These are phyloP conservation scores for Coemansia asiatica DNA, from an alignment of 192 early-diverging fungal genomes.

Conservation along the genomic window DNA sequence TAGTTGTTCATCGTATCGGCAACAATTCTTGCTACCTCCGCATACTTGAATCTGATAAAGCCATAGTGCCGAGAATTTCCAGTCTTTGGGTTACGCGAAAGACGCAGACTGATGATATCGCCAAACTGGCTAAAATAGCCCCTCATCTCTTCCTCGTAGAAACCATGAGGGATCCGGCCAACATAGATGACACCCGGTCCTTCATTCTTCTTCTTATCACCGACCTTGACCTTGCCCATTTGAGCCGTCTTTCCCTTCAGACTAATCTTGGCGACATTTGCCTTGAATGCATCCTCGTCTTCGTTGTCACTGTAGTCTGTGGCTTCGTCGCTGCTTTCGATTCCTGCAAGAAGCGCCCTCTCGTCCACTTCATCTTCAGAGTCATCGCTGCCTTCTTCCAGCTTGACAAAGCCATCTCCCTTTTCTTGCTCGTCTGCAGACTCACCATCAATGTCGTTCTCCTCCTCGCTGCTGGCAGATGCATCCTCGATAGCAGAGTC, in stretches of 20 bases:
- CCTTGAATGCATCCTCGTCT: slow-evolving; percentile 25
- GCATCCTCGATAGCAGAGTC: slow-evolving; percentile 48
- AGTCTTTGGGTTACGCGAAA: slow-evolving; percentile 92
- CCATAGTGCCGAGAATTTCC: slow-evolving; percentile 90
- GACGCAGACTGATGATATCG: slow-evolving; percentile 67
- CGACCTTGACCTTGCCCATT: slow-evolving; percentile 11
- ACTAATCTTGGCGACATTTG: slow-evolving; percentile 16
- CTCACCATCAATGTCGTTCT: slow-evolving; percentile 24
- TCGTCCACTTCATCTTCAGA: slow-evolving; percentile 34
- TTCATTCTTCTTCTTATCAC: slow-evolving; percentile 9
- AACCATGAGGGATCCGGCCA: slow-evolving; percentile 91
- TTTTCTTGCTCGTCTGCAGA: slow-evolving; percentile 12
- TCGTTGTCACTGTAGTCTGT: slow-evolving; percentile 16
- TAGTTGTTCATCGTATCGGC: slow-evolving; percentile 98
- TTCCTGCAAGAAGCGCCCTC: slow-evolving; percentile 43
- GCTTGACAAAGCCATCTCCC: slow-evolving; percentile 17
- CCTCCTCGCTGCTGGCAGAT: slow-evolving; percentile 11
- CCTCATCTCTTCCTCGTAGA: slow-evolving; percentile 91
- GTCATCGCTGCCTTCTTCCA: slow-evolving; percentile 25
- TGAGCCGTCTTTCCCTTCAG: slow-evolving; percentile 21
- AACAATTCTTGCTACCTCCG: slow-evolving; percentile 84
- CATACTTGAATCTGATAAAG: slow-evolving; percentile 85
- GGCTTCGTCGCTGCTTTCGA: slow-evolving; percentile 43
- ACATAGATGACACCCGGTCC: slow-evolving; percentile 77
- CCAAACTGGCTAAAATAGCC: slow-evolving; percentile 96